Evolutionary conservation across 139 green algal genomes (phyloP).

Genomic region (Chlorella sp.): DNA sequence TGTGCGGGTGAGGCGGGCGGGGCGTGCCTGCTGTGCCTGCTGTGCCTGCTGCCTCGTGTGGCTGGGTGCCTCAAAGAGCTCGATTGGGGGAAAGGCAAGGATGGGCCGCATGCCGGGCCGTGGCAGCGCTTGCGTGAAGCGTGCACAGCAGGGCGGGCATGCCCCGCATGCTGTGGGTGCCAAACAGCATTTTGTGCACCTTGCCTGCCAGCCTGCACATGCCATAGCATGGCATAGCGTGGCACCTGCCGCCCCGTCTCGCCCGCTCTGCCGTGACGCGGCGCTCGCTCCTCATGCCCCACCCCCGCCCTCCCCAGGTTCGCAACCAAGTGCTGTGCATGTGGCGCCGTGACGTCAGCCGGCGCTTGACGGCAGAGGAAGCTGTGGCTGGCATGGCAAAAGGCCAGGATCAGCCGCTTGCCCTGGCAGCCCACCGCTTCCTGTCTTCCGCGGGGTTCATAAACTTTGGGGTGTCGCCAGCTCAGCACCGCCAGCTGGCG

Average conservation of each 20-base stretch:
- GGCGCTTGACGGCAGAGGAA: constrained; percentile 55
- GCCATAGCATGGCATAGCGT: too few relatives aligned
- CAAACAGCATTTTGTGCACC: not conserved
- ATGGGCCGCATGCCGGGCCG: not conserved
- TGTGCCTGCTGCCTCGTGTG: not conserved
- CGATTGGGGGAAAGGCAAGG: not conserved
- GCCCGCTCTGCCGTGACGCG: not conserved
- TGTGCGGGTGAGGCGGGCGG: not conserved
- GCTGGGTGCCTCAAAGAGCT: too few relatives aligned
- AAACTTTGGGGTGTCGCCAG: constrained; percentile 85
- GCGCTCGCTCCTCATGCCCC: not conserved
- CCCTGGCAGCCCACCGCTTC: constrained; percentile 70
- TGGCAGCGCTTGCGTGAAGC: too few relatives aligned
- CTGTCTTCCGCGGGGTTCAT: constrained; percentile 83
- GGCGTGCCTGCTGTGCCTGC: not conserved
- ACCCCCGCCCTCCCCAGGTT: constrained; percentile 47
- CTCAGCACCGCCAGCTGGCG: constrained; percentile 31
- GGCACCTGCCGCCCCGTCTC: not conserved
- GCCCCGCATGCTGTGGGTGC: not conserved
- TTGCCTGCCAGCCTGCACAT: not conserved
- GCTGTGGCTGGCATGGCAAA: constrained; percentile 40
- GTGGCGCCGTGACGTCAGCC: constrained; percentile 53
- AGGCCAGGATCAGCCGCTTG: constrained; percentile 7
- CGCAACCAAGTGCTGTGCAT: constrained; percentile 72
- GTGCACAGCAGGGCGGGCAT: too few relatives aligned